Evolutionary conservation across 345 rosid species (phyloP), one percentile per base, ranked within the genome.

Genomic region (Aegle marmelos): DNA sequence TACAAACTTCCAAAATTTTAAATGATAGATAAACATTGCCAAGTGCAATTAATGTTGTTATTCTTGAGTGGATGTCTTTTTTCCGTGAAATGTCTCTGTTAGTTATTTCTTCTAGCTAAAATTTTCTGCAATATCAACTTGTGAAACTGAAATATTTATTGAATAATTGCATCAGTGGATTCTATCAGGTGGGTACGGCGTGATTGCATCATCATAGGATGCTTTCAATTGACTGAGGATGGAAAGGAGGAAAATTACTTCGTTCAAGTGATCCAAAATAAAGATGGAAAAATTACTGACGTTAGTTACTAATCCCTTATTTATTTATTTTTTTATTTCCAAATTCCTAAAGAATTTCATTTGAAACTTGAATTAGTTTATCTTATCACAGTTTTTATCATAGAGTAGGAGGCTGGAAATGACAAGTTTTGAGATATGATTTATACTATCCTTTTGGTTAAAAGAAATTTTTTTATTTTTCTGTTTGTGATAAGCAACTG

Each of bases 101-200:
- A 28, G 13, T 33, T 65, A 53, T 61, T 54, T 66, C 24, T 54
- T 75, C 31, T 60, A 60, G 34, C 70, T 53, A 48, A 48, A 24
- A 34, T 57, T 8, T 73, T 48, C 30, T 59, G 36, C 63, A 9
- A 48, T 54, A 28, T 74, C 50, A 34, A 54, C 45, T 68, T 75
- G 45, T 75, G 75, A 65, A 72, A 83, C 86, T 85, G 76, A 85
- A 36, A 25, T 63, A 5, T 81, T 76, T 70, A 48, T 76, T 76
- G 69, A 78, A 64, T 80, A 66, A 77, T 75, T 86, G 85, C 82
- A 74, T 83, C 94, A 92, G 98, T 96, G 87, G 98, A 96, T 90
- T 89, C 92, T 80, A 86, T 96, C 85, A 86, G 73, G 83, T 96
- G 99, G 99, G 80, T 96, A 62, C 92, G 91, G 68, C 80, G 33